Evolutionary conservation across 257 asterid genomes (phyloP).

Genomic region (Nyctanthes arbortristis): DNA sequence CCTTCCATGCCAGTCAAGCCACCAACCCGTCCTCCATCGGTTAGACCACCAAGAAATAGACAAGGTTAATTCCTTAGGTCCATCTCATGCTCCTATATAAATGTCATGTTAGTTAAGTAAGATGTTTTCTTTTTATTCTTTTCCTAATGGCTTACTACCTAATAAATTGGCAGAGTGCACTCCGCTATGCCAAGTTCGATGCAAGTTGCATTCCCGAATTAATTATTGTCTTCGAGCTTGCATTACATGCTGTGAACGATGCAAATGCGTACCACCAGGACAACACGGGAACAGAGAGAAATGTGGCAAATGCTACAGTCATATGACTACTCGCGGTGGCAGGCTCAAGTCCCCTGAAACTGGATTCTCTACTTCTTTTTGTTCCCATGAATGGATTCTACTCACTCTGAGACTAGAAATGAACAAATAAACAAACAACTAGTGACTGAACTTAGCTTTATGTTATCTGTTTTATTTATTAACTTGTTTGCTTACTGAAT

Average conservation of each 20-base stretch:
- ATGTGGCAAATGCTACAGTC: conserved; percentile 41
- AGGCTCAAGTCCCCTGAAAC: conserved; percentile 36
- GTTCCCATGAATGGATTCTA: not conserved
- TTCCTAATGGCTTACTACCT: not conserved
- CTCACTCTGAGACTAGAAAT: not conserved
- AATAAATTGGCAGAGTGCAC: conserved; percentile 34
- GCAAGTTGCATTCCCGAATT: conserved; percentile 34
- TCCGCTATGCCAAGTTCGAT: conserved; percentile 38
- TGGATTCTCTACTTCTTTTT: not conserved
- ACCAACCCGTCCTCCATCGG: conserved; percentile 22
- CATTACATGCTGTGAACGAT: conserved; percentile 43
- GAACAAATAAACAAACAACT: too few species aligned
- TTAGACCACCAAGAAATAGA: conserved; percentile 38
- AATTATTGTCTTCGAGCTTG: conserved; percentile 43
- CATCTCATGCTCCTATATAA: not conserved
- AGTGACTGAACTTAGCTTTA: too few species aligned
- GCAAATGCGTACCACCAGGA: conserved; percentile 58
- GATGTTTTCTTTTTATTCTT: not conserved
- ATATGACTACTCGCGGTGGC: conserved; percentile 44
- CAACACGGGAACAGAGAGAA: conserved; percentile 40
- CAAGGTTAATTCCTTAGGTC: conserved; percentile 21
- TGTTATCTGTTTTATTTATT: too few species aligned
- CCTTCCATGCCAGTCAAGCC: conserved; percentile 1
- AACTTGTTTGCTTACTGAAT: too few species aligned
- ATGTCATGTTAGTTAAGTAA: too few species aligned